Conservation (phyloP, 495 filamentous ascomycete species). For the Podospora fimiseda region DNA sequence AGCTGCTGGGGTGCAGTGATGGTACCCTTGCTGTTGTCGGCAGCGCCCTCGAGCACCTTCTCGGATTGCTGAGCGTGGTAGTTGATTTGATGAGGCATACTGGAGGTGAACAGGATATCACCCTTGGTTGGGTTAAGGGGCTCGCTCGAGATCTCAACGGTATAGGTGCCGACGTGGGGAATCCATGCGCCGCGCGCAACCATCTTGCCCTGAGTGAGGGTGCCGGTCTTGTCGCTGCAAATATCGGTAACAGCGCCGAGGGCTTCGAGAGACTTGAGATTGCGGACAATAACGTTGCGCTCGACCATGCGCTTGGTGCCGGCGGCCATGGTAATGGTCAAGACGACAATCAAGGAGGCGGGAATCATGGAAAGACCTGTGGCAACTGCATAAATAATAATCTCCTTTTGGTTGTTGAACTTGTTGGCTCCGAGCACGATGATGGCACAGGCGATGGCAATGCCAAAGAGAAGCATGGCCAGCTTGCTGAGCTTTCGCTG, state of each 20-base stretch:
- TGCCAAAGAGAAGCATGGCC: slow-evolving; percentile 66
- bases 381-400: slow-evolving; percentile 77
- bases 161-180: slow-evolving; percentile 53
- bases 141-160: slow-evolving; percentile 48
- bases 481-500: slow-evolving; percentile 73
- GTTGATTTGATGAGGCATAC: slow-evolving; percentile 24
- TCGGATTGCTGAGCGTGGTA: slow-evolving; percentile 14
- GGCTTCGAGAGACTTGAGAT: slow-evolving; percentile 70
- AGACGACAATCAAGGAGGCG: slow-evolving; percentile 60
- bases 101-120: slow-evolving; percentile 16
- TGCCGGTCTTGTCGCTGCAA: slow-evolving; percentile 83
- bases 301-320: slow-evolving; percentile 72
- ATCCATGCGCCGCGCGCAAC: slow-evolving; percentile 76
- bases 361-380: slow-evolving; percentile 65
- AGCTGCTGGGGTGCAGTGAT: slow-evolving; percentile 11
- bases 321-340: slow-evolving; percentile 72
- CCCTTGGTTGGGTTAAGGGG: slow-evolving; percentile 35
- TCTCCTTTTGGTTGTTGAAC: slow-evolving; percentile 65
- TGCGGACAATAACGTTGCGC: slow-evolving; percentile 67
- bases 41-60: slow-evolving; percentile 8
- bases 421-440: slow-evolving; percentile 73
- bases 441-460: slow-evolving; percentile 67
- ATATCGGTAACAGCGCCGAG: slow-evolving; percentile 82
- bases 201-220: slow-evolving; percentile 69
- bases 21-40: not conserved